Evolutionary conservation across 148 eudicot species (phyloP), one percentile per base, ranked within the genome.

Genomic region (Camellia sinensis): DNA sequence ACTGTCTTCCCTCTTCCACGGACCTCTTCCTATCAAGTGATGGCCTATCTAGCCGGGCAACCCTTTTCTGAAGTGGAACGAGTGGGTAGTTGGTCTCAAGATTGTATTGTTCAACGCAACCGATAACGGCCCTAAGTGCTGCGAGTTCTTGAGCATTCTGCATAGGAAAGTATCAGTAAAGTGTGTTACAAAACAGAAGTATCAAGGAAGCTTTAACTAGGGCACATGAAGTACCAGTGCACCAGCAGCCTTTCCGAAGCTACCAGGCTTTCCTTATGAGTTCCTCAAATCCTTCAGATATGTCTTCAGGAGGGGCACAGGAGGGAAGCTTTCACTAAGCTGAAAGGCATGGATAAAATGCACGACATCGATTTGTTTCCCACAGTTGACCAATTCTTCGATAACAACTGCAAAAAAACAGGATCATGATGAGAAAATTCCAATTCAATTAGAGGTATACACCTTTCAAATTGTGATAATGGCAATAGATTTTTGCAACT

Each of bases 61-160:
- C 84, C 80, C 91, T 86, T 80, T 70, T 88, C 77, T 80, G 82
- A 64, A 91, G 95, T 3, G 91, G 89, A 56, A 84, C 88, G 13
- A 90, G 89, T 37, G 93, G 91, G 67, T 90, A 90, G 15, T 75
- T 83, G 13, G 82, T 84, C 86, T 90, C 86, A 5, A 90, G 90
- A 7, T 82, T 81, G 83, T 88, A 90, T 15, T 82, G 75, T 65
- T 79, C 78, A 37, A 90, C 84, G 53, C 91, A 90, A 6, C 77
- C 57, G 12, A 90, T 82, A 67, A 90, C 86, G 21, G 67, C 81
- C 78, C 67, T 86, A 57, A 90, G 56, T 6, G 89, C 93, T 61
- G 83, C 87, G 71, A 85, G 89, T 84, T 88, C 93, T 62, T 88
- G 89, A 69, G 89, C 80, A 82, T 80, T 83, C 91, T 89, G 87